Evolutionary conservation across 257 asterid genomes (phyloP).

Genomic region (Solanum pennellii): DNA sequence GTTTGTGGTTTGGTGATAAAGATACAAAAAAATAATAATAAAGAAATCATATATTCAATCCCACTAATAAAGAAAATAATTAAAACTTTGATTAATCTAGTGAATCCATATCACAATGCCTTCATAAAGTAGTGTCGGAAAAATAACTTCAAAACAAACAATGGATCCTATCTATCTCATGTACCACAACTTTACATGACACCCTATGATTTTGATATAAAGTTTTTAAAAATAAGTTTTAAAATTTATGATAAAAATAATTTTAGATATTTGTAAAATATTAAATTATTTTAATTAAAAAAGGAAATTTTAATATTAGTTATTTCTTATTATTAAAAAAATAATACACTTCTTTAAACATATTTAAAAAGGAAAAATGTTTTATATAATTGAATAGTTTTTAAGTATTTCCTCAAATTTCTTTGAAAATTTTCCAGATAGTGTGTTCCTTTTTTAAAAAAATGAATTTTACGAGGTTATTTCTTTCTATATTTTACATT

Average conservation of each 20-base stretch:
- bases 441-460: background rate
- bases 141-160: background rate
- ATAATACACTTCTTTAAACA: no score
- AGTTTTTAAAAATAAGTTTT: no score
- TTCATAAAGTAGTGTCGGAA: background rate
- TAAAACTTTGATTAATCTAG: background rate
- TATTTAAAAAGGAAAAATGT: no score
- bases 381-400: background rate
- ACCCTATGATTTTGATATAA: no score
- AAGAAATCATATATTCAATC: background rate
- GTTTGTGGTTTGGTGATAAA: background rate
- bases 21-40: background rate
- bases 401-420: background rate
- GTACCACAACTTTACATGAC: background rate
- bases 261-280: no score
- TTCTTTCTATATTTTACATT: background rate
- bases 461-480: background rate
- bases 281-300: no score
- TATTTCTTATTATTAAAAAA: no score
- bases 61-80: background rate
- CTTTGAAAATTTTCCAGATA: background rate
- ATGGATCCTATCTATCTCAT: background rate
- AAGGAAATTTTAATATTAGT: no score
- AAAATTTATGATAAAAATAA: no score
- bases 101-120: background rate